Percentiles rank a stretch among this genome's conserved stretches.
These are phyloP conservation scores for Porphyrellus sp. DNA, from an alignment of 1,284 basidiomycete genomes.

Conservation along the genomic window DNA sequence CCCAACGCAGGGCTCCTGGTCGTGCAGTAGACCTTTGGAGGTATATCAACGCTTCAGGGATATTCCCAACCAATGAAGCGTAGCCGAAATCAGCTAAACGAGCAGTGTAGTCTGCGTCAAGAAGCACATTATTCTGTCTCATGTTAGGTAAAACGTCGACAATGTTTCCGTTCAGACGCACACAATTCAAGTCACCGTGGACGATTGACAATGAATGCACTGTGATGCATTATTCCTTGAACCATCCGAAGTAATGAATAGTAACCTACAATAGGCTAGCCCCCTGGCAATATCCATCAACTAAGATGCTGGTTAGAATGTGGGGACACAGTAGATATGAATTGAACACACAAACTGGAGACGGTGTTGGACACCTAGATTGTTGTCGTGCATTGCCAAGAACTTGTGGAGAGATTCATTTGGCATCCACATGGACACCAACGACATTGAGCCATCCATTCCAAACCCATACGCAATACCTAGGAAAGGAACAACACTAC, in stretches of 20 bases:
- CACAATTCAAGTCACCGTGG: neutral
- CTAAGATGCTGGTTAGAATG: neutral
- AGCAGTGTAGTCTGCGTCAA: conserved; percentile 10
- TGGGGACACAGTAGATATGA: fast-evolving
- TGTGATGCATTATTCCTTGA: neutral
- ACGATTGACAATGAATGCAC: conserved; percentile 11
- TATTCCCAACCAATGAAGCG: neutral
- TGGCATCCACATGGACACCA: conserved; percentile 24
- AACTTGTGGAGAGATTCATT: conserved; percentile 16
- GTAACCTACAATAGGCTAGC: conserved; percentile 3
- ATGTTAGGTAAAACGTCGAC: neutral
- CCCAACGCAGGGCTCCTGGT: conserved; percentile 13
- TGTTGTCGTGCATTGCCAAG: neutral
- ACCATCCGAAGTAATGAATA: neutral
- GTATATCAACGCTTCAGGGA: conserved; percentile 1
- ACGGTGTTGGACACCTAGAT: neutral
- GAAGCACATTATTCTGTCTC: conserved; percentile 15
- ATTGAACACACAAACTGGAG: conserved; percentile 9
- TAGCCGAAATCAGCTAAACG: neutral
- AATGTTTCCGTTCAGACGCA: neutral
- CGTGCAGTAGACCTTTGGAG: conserved; percentile 9
- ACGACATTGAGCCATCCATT: conserved; percentile 5
- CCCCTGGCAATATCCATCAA: conserved; percentile 4
- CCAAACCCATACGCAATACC: conserved; percentile 14
- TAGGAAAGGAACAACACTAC: neutral